phyloP scores from a whole-genome alignment of 1,284 basidiomycete species.

The Sporisorium iseilematis-ciliati region DNA sequence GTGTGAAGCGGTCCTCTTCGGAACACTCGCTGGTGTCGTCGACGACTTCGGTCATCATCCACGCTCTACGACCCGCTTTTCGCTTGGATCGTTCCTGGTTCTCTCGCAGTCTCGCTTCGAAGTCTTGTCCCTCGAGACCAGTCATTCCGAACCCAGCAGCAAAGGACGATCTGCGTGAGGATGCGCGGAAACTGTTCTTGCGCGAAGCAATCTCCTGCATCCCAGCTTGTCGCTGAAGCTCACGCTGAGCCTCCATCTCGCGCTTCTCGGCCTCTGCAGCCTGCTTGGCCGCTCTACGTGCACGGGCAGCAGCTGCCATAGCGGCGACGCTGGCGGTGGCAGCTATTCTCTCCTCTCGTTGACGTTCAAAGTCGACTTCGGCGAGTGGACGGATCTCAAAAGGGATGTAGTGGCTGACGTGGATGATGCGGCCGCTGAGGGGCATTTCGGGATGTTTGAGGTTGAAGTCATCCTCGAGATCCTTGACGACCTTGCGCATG shows the following conservation, averaged over 20 bases:
- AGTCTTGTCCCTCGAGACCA: slow-evolving; percentile 52
- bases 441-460: slow-evolving; percentile 59
- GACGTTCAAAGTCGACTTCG: slow-evolving; percentile 61
- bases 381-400: slow-evolving; percentile 63
- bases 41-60: slow-evolving; percentile 65
- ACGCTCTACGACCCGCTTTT: slow-evolving; percentile 60
- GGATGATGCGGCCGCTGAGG: slow-evolving; percentile 67
- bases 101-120: slow-evolving; percentile 60
- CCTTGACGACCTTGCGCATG: slow-evolving; percentile 51
- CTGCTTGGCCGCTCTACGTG: slow-evolving; percentile 58
- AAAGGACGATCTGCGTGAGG: slow-evolving; percentile 55
- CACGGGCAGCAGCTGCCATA: slow-evolving; percentile 63
- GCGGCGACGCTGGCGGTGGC: slow-evolving; percentile 64
- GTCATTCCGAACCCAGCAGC: slow-evolving; percentile 51
- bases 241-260: slow-evolving; percentile 47
- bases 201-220: slow-evolving; percentile 39
- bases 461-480: slow-evolving; percentile 63
- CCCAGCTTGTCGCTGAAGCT: slow-evolving; percentile 40
- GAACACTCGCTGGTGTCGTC: slow-evolving; percentile 63
- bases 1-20: slow-evolving; percentile 64
- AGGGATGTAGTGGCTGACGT: slow-evolving; percentile 68
- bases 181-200: slow-evolving; percentile 51
- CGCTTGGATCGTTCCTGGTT: slow-evolving; percentile 62
- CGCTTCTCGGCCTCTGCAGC: slow-evolving; percentile 51
- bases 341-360: slow-evolving; percentile 56